A percentile compares a stretch with the other conserved stretches of the same genome.
Conservation (phyloP, 441 rosid species). For the Eruca vesicaria region DNA sequence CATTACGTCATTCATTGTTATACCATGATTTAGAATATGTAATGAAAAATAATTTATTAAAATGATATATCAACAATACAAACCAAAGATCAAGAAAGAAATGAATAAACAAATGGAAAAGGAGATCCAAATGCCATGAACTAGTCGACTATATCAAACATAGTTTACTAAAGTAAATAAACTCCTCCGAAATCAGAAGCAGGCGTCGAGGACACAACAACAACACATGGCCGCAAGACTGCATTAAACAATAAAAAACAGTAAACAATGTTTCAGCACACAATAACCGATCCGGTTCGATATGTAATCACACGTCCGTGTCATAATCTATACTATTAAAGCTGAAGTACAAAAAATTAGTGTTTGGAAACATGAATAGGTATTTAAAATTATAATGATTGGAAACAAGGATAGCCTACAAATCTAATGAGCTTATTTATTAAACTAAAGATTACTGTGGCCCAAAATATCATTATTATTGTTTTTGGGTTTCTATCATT, state of each 20-base stretch:
- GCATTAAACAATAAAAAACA: slow-evolving; percentile 7
- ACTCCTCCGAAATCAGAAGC: slow-evolving; percentile 26
- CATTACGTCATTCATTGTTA: neutral
- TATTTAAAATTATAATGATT: too few species aligned
- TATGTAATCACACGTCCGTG: neutral
- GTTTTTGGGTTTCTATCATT: too few species aligned
- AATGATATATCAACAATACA: neutral
- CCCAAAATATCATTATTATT: too few species aligned
- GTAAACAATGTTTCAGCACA: neutral
- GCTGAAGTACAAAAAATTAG: too few species aligned
- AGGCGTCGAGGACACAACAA: slow-evolving; percentile 33
- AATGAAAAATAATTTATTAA: neutral
- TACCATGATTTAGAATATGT: neutral
- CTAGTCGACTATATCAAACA: slow-evolving; percentile 7
- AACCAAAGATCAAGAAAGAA: neutral
- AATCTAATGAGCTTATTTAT: too few species aligned
- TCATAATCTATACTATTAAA: too few species aligned
- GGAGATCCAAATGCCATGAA: neutral
- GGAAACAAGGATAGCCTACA: too few species aligned
- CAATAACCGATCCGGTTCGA: neutral
- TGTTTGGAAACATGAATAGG: too few species aligned
- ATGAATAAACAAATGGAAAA: slow-evolving; percentile 2
- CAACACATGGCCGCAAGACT: slow-evolving; percentile 40
- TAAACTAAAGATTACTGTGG: too few species aligned
- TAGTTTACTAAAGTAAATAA: neutral